These are phyloP conservation scores for Tetrahymena thermophila DNA, from an alignment of 73 alveolate species.

Conservation along the genomic window DNA sequence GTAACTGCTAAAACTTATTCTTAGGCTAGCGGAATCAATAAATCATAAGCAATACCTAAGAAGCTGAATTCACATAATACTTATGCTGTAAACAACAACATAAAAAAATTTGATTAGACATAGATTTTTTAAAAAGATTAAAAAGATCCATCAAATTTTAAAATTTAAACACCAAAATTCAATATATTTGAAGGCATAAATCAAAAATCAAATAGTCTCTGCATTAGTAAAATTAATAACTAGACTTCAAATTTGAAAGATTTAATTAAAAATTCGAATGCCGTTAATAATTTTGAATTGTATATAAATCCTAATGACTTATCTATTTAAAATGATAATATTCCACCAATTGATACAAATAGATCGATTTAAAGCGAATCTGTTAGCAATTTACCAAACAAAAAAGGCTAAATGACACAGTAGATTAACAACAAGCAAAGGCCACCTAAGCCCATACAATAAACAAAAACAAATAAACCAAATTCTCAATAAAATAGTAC, in stretches of 20 bases:
- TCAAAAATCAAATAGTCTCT: background rate
- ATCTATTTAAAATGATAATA: background rate
- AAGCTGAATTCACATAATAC: background rate
- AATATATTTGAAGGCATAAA: background rate
- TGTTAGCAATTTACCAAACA: background rate
- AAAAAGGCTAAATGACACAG: background rate
- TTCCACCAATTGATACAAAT: background rate
- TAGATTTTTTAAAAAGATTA: background rate
- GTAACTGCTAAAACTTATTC: background rate
- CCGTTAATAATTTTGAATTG: background rate
- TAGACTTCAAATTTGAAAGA: background rate
- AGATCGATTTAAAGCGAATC: background rate
- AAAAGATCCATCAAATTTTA: background rate
- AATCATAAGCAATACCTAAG: background rate
- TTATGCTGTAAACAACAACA: background rate
- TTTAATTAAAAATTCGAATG: background rate
- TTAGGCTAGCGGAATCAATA: background rate
- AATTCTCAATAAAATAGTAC: background rate
- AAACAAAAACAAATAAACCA: background rate
- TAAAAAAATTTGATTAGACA: background rate
- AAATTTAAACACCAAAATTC: background rate
- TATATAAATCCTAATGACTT: background rate
- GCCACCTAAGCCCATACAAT: background rate
- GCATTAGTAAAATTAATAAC: background rate
- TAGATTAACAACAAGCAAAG: background rate